Evolutionary conservation across 371 early-diverging fungal species (phyloP).

Genomic region (Quaeritorhiza haematococci): DNA sequence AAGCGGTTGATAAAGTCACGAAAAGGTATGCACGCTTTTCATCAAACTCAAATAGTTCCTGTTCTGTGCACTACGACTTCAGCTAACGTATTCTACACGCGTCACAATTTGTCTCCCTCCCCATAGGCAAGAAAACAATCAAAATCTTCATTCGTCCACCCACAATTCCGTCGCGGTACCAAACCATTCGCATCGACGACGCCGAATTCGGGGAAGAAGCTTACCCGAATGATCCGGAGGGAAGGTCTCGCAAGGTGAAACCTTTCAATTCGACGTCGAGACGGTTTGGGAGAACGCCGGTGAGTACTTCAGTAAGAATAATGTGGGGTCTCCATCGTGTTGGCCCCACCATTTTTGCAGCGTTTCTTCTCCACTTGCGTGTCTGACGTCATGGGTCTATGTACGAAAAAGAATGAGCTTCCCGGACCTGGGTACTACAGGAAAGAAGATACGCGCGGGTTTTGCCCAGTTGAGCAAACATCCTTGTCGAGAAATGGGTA

Average conservation of each 20-base stretch:
- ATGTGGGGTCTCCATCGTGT: too few species aligned
- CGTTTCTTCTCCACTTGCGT: neutral
- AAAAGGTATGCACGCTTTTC: too few species aligned
- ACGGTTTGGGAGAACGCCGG: constrained; percentile 26
- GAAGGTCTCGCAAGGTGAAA: too few species aligned
- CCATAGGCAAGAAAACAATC: constrained; percentile 31
- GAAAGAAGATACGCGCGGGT: constrained; percentile 2
- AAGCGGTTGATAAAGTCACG: too few species aligned
- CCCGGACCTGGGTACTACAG: constrained; percentile 47
- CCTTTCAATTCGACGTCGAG: constrained; percentile 37
- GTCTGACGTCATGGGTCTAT: neutral
- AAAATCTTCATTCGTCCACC: constrained; percentile 43
- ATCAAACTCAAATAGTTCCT: too few species aligned
- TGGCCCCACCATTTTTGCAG: too few species aligned
- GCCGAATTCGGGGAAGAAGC: constrained; percentile 32
- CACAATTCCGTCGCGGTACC: constrained; percentile 40
- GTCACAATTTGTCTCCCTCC: too few species aligned
- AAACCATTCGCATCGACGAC: constrained; percentile 42
- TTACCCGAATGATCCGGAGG: too few species aligned
- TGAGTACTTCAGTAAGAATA: too few species aligned
- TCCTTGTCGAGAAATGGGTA: constrained; percentile 29
- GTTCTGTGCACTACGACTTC: too few species aligned
- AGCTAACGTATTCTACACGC: too few species aligned
- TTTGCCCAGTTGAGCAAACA: constrained; percentile 11
- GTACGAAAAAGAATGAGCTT: constrained; percentile 28